phyloP scores from a whole-genome alignment of 768 basidiomycete genomes.

The Bullera alba region DNA sequence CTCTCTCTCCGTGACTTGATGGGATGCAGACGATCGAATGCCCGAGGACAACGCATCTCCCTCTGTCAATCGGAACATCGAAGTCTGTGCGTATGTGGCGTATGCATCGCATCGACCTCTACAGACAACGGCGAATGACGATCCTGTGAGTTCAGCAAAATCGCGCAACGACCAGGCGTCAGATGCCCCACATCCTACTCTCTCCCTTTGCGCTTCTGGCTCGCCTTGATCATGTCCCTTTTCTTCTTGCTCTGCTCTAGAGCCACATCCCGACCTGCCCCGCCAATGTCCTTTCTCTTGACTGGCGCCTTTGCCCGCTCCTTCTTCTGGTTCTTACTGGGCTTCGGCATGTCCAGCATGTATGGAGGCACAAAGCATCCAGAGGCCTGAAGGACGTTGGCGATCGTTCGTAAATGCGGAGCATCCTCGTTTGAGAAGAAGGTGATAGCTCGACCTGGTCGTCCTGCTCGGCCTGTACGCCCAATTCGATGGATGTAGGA shows the following conservation, averaged over 20 bases:
- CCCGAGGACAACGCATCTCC: no score
- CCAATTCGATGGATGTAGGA: constrained; percentile 96
- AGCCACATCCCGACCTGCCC: constrained; percentile 45
- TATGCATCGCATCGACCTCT: no score
- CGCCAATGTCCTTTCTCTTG: constrained; percentile 62
- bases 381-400: constrained; percentile 88
- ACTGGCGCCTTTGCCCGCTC: constrained; percentile 69
- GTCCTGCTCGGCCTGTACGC: constrained; percentile 88
- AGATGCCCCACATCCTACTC: background rate
- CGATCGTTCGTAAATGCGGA: constrained; percentile 88
- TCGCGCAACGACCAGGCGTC: no score
- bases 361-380: constrained; percentile 87
- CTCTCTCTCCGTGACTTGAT: no score
- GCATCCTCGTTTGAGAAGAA: constrained; percentile 93
- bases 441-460: constrained; percentile 86
- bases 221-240: constrained; percentile 28
- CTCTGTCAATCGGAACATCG: no score
- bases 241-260: constrained; percentile 34
- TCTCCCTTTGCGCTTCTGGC: constrained; percentile 11
- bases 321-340: constrained; percentile 77
- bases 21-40: no score
- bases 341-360: constrained; percentile 90
- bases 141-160: no score
- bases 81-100: no score
- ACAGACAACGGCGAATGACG: no score